Conservation (phyloP, 805 yeast genomes). For the Lachancea fermentati region DNA sequence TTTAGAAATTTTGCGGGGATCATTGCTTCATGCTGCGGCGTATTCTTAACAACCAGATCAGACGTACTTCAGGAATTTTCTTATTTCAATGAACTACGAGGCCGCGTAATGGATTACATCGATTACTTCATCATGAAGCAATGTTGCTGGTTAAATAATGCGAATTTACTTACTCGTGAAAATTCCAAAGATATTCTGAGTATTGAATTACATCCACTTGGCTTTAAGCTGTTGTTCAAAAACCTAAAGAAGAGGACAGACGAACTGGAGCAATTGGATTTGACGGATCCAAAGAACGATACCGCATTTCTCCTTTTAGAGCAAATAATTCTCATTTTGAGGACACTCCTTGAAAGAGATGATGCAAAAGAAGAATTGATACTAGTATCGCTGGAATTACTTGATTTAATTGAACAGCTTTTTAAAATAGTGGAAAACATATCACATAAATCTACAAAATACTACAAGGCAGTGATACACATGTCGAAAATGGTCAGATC, state of each 20-base stretch:
- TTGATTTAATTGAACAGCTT: constrained; percentile 32
- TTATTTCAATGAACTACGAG: constrained; percentile 19
- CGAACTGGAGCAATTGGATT: constrained; percentile 24
- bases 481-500: constrained; percentile 32
- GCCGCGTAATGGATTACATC: constrained; percentile 34
- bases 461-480: constrained; percentile 30
- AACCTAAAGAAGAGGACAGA: constrained; percentile 38
- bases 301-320: constrained; percentile 39
- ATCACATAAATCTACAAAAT: constrained; percentile 21
- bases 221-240: constrained; percentile 44
- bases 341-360: constrained; percentile 34
- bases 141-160: constrained; percentile 42
- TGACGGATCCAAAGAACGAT: constrained; percentile 19
- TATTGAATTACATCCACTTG: constrained; percentile 55
- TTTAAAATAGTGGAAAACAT: constrained; percentile 24
- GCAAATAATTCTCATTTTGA: constrained; percentile 43
- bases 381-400: constrained; percentile 31
- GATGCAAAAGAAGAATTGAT: constrained; percentile 30
- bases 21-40: constrained; percentile 64
- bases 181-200: constrained; percentile 67
- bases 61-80: constrained; percentile 7
- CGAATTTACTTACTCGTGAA: constrained; percentile 55
- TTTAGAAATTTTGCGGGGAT: constrained; percentile 69
- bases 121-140: constrained; percentile 48
- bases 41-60: constrained; percentile 38